Base-by-base conservation (phyloP, 1,284 basidiomycete genomes). In the Termitomyces sp. region DNA sequence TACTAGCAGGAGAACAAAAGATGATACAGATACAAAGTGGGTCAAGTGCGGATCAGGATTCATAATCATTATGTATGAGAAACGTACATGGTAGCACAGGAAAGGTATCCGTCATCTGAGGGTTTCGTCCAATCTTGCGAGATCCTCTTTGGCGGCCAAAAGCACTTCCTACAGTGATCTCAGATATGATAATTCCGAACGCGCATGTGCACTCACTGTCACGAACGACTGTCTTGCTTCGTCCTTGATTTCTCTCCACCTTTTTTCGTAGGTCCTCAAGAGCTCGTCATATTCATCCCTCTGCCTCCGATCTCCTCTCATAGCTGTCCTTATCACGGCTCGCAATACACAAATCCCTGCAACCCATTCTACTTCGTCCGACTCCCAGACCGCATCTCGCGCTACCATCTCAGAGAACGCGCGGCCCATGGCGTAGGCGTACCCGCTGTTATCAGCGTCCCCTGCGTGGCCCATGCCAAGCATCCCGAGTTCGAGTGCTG, bases 221-320 rank as follows among this genome's bases (percentile, higher is more conserved):
- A 81, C 79, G 53, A 81, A 69, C 1, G 74, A 73, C 61, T 83
- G 81, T 52, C 81, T 67, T 7, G 77, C 72, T 62, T 83, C 81
- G 56, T 83, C 80, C 60, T 79, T 79, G 54, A 83, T 81, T 59
- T 83, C 80, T 60, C 81, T 82, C 81, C 81, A 83, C 46, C 80
- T 66, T 7, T 73, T 68, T 58, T 83, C 81, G 60, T 83, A 83
- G 5, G 70, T 73, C 34, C 71, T 69, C 60, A 82, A 50, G 16
- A 83, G 56, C 31, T 73, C 73, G 51, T 76, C 77, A 60, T 79
- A 81, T 52, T 79, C 76, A 37, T 71, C 70, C 57, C 75, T 68
- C 56, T 72, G 69, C 55, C 69, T 64, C 38, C 70, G 59, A 54
- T 74, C 72, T 0, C 71, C 71, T 35, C 72, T 66, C 61, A 73